phyloP scores from a whole-genome alignment of 225 moss, liverwort and hornwort species.

The Climacium dendroides region DNA sequence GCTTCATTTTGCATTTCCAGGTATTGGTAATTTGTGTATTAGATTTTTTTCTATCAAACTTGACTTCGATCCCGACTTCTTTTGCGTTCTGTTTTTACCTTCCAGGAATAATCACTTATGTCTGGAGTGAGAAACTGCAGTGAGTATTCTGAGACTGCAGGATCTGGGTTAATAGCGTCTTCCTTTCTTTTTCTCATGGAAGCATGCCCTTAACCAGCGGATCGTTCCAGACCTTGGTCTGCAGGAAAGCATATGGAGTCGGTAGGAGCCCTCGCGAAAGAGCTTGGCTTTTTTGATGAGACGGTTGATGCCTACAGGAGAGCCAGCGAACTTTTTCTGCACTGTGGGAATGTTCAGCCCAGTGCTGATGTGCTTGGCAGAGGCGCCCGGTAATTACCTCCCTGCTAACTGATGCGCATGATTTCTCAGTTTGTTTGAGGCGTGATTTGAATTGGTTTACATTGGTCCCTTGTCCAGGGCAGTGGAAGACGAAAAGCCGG shows the following conservation, averaged over 20 bases:
- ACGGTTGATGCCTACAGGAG: slow-evolving; percentile 53
- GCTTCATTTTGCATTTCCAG: background rate
- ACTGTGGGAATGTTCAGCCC: slow-evolving; percentile 86
- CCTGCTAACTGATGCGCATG: background rate
- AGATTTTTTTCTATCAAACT: background rate
- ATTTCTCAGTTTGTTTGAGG: background rate
- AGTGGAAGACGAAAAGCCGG: slow-evolving; percentile 66
- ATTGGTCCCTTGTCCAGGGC: slow-evolving; percentile 36
- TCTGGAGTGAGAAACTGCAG: background rate
- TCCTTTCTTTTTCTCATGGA: background rate
- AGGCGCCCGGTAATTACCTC: slow-evolving; percentile 60
- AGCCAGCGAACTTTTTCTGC: slow-evolving; percentile 67
- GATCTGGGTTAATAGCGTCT: background rate
- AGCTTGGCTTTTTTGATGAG: slow-evolving; percentile 57
- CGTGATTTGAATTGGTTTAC: background rate
- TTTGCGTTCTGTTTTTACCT: background rate
- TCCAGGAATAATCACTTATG: background rate
- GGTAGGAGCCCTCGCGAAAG: slow-evolving; percentile 78
- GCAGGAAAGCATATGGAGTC: slow-evolving; percentile 93
- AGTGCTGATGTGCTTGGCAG: slow-evolving; percentile 83
- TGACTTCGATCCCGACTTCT: background rate
- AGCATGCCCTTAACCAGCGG: slow-evolving; percentile 29
- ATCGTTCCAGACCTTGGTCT: slow-evolving; percentile 60
- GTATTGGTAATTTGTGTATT: background rate
- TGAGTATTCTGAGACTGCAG: background rate